Evolutionary conservation across 257 asterid species (phyloP).

Genomic region (Nicotiana obtusifolia): DNA sequence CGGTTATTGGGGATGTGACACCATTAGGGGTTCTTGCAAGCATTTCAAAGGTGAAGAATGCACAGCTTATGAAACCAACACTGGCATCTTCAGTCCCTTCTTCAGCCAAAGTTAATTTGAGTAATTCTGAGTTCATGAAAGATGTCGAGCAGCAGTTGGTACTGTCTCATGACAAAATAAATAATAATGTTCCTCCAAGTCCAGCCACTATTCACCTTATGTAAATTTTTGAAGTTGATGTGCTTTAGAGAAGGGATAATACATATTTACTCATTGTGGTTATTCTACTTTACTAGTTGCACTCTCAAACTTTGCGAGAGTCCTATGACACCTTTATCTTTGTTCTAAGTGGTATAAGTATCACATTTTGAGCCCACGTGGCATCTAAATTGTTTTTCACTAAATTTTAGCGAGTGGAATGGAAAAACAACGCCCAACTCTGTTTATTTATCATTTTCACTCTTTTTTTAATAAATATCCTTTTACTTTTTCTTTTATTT

Average conservation of each 20-base stretch:
- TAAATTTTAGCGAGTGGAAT: too few relatives aligned
- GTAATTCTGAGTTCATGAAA: neutral
- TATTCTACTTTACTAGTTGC: too few relatives aligned
- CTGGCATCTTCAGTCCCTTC: slow-evolving; percentile 3
- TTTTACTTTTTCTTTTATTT: too few relatives aligned
- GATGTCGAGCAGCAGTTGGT: neutral
- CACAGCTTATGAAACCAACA: slow-evolving; percentile 31
- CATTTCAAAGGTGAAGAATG: slow-evolving; percentile 19
- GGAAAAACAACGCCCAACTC: too few relatives aligned
- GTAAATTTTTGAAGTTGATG: neutral
- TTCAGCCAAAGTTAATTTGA: neutral
- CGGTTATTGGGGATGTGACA: slow-evolving; percentile 20
- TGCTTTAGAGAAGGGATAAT: neutral
- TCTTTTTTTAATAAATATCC: too few relatives aligned
- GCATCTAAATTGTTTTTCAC: too few relatives aligned
- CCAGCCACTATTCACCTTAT: neutral
- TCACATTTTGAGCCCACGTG: too few relatives aligned
- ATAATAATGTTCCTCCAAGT: neutral
- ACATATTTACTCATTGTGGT: too few relatives aligned
- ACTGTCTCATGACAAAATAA: neutral
- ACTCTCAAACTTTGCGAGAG: too few relatives aligned
- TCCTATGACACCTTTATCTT: too few relatives aligned
- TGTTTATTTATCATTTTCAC: too few relatives aligned
- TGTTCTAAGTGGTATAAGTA: too few relatives aligned
- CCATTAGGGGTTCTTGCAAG: slow-evolving; percentile 20